These are phyloP conservation scores for Backusella morwellensis DNA, from an alignment of 192 early-diverging fungal species.

Conservation along the genomic window DNA sequence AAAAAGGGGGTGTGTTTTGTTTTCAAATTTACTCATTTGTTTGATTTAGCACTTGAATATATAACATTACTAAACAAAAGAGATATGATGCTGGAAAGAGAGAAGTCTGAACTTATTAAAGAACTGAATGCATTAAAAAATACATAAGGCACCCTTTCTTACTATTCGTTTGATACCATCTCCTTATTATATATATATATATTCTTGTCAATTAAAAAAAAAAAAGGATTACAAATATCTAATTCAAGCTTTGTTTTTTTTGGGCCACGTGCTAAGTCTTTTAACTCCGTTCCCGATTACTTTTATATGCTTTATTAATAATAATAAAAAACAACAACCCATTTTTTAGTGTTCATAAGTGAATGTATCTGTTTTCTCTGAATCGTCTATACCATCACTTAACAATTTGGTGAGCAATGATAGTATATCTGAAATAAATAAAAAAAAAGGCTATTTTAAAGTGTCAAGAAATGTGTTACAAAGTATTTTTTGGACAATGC, in stretches of 20 bases:
- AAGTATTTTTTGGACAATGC: too few relatives aligned
- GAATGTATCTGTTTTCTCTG: too few relatives aligned
- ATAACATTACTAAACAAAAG: not conserved
- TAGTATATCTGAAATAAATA: too few relatives aligned
- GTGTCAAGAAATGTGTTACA: too few relatives aligned
- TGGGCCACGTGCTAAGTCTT: not conserved
- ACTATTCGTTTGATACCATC: not conserved
- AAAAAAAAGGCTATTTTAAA: too few relatives aligned
- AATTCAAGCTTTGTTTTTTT: not conserved
- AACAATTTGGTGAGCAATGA: too few relatives aligned
- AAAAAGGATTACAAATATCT: not conserved
- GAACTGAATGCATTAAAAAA: not conserved
- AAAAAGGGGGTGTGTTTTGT: not conserved
- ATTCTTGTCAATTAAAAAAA: conserved; percentile 4
- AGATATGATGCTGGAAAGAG: not conserved
- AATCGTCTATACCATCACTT: too few relatives aligned
- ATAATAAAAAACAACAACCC: too few relatives aligned
- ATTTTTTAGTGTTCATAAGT: too few relatives aligned
- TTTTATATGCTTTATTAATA: too few relatives aligned
- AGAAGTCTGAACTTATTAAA: not conserved
- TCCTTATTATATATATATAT: not conserved
- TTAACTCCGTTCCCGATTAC: not conserved
- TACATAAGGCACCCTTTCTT: not conserved
- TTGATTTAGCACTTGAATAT: not conserved
- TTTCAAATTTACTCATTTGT: not conserved